Base-by-base conservation (phyloP, 2,329 filamentous ascomycete species). In the Colletotrichum navitas region DNA sequence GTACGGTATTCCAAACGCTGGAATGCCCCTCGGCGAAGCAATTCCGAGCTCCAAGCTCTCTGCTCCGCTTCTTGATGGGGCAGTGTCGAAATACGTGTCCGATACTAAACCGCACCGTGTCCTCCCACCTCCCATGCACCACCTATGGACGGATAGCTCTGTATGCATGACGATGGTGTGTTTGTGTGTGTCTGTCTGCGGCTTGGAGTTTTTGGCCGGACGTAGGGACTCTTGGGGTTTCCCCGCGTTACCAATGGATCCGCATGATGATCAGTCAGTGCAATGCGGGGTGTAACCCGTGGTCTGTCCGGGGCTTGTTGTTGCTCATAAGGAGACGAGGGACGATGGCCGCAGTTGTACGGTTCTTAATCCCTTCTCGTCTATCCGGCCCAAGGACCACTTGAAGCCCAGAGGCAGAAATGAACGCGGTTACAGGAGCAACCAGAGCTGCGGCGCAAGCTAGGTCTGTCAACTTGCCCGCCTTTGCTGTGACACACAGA, bases 351-450 rank as follows among this genome's bases (percentile, higher is more conserved):
- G 45, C 26, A 6, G 18, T 34, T 14, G 6, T 2, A 24, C 29
- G 18, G 24, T 43, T 47, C 3, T 3, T 4, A 43, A 10, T 14
- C 6, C 11, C 24, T 5, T 1, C 18, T 8, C 21, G 12, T 5
- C 18, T 2, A n/a, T 21, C 32, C 8, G 36, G 1, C 1, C 6
- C 21, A 24, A 39, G 11, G 24, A 11, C 18, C 8, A 5, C 11
- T n/a, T 24, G 5, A 39, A 39, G 11, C 12, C n/a, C n/a, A 29
- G 3, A 62, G 11, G 24, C 29, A 36, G 29, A 49, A n/a, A 71
- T 71, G 68, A 71, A 52, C 39, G 65, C 65, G 16, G 54, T 63
- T 8, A 45, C 32, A 32, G 65, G 65, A 71, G 65, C 68, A n/a
- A 34, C 67, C 29, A 63, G 65, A 49, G 58, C 68, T 21, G 55